A percentile compares a stretch with the other conserved stretches of the same genome.
phyloP scores from a whole-genome alignment of 352 stramenopile species.

The Globisporangium echinulatum region DNA sequence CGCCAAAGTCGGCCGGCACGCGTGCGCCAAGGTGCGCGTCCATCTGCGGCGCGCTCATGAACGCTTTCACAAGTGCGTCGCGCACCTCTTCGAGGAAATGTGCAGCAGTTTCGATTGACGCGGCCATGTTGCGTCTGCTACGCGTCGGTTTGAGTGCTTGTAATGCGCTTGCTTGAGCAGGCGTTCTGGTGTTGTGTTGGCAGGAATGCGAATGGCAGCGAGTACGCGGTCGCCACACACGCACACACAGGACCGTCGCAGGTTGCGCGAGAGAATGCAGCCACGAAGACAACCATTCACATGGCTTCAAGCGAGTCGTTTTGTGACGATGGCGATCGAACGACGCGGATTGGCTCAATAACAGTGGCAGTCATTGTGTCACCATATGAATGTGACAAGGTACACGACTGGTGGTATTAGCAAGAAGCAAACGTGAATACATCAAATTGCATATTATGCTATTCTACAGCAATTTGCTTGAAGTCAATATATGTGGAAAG shows the following conservation, averaged over 20 bases:
- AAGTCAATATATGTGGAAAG: no score
- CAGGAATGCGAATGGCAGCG: not conserved
- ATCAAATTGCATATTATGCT: no score
- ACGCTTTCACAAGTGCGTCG: constrained; percentile 50
- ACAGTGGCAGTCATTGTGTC: no score
- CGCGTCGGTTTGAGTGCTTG: not conserved
- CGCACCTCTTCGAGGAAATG: constrained; percentile 44
- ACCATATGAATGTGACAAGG: no score
- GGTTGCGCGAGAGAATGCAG: not conserved
- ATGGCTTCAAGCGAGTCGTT: not conserved
- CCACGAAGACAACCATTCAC: not conserved
- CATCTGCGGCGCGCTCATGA: constrained; percentile 77
- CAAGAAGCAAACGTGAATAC: no score
- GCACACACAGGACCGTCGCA: no score
- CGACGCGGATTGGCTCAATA: no score
- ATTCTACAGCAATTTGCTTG: no score
- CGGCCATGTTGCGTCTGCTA: not conserved
- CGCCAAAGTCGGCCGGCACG: constrained; percentile 45
- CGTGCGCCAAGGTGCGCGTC: constrained; percentile 50
- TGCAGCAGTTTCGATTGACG: constrained; percentile 16
- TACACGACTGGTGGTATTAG: no score
- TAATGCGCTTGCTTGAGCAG: not conserved
- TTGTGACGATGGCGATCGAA: not conserved
- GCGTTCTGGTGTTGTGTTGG: not conserved
- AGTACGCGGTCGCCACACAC: no score